Base-by-base conservation (phyloP, 805 yeast species). In the Starmerella powellii region DNA sequence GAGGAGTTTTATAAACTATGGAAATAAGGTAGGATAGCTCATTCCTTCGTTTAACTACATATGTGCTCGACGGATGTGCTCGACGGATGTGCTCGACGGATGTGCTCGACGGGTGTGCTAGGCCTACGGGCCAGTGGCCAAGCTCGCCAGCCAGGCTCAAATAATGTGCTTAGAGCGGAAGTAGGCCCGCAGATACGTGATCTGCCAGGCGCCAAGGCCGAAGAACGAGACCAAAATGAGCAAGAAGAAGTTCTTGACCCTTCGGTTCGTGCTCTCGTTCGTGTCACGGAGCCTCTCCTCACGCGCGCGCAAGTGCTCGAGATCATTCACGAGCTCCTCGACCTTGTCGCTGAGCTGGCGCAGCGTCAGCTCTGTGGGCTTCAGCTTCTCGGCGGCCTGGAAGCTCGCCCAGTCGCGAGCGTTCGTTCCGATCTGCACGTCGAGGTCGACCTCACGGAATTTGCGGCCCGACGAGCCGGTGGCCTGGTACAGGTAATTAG, bases 401-500 rank as follows among this genome's bases (percentile, higher is more conserved):
- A 87, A 69, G 19, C 86, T 84, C 59, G 86, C 85, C 96, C 97
- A 91, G 66, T 91, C 97, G 63, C 97, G 80, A 32, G 97, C 98
- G 56, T 86, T 83, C 39, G 96, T 83, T 34, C 98, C 98, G 48
- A 86, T 78, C 63, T 91, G 97, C 46, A 91, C 79, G 50, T 87
- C 96, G 56, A 91, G 68, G 57, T 86, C 95, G 54, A 91, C 67
- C 40, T 79, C 79, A 62, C 97, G 78, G 46, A 65, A 61, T 52
- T 72, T 55, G 24, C 67, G 59, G 35, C 68, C 65, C 21, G 71
- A 71, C 42, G 46, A 38, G 40, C 59, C 55, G 20, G 36, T 34
- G 31, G 45, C 41, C 42, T 38, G 45, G 54, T 64, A 60, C 34
- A 63, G 59, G 38, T 67, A 60, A 62, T 91, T 88, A 46, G 78